phyloP scores from a whole-genome alignment of 225 moss, liverwort and hornwort species.

The Thuidium tamariscinum region DNA sequence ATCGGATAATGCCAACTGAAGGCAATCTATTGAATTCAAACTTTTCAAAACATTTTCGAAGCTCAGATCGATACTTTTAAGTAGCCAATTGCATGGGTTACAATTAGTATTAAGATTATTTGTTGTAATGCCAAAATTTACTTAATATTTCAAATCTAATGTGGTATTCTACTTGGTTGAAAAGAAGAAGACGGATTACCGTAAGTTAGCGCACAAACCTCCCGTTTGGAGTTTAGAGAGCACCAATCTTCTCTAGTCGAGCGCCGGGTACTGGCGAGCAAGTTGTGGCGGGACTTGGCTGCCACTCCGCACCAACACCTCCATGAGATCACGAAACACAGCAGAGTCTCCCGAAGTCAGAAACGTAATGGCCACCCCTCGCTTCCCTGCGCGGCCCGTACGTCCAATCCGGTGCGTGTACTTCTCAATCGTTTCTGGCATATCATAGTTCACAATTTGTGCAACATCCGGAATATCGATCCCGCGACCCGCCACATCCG shows the following conservation, averaged over 20 bases:
- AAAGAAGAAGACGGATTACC: not conserved
- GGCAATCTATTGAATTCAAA: not conserved
- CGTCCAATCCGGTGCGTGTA: slow-evolving; percentile 56
- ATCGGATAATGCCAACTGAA: no score
- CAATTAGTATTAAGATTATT: not conserved
- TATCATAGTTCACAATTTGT: slow-evolving; percentile 18
- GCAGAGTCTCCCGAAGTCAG: not conserved
- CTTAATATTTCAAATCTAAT: not conserved
- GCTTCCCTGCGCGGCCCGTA: not conserved
- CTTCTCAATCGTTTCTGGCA: slow-evolving; percentile 56
- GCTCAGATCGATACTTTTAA: not conserved
- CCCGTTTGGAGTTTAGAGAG: not conserved
- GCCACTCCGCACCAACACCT: not conserved
- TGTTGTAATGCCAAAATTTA: not conserved
- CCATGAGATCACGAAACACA: not conserved
- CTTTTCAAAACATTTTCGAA: not conserved
- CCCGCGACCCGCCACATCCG: slow-evolving; percentile 59
- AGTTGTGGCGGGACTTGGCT: not conserved
- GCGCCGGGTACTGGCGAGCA: not conserved
- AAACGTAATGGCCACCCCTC: not conserved
- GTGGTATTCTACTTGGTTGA: not conserved
- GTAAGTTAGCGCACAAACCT: not conserved
- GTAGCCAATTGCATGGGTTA: not conserved
- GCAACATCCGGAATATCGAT: slow-evolving; percentile 39
- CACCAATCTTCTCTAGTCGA: not conserved